These are phyloP conservation scores for Camellia oleifera DNA, from an alignment of 179 eudicot species.

Conservation along the genomic window DNA sequence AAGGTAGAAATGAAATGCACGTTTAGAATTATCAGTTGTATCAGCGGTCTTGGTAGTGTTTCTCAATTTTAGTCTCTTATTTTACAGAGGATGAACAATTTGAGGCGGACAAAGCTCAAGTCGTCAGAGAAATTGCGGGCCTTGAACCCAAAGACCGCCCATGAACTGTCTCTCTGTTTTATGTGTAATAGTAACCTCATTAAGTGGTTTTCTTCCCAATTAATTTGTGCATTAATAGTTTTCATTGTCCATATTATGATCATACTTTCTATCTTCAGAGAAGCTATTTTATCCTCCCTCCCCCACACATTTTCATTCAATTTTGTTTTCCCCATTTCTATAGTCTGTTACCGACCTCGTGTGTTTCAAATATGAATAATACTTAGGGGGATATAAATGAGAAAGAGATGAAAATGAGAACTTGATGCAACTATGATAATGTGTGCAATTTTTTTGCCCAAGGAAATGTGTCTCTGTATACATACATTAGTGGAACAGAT, in stretches of 20 bases:
- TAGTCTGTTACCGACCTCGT: neutral
- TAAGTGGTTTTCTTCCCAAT: neutral
- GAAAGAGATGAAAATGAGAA: neutral
- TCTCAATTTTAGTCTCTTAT: slow-evolving; percentile 13
- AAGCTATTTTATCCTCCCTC: neutral
- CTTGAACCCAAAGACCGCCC: slow-evolving; percentile 52
- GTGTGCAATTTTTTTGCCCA: neutral
- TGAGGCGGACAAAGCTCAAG: slow-evolving; percentile 76
- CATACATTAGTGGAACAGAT: too few relatives aligned
- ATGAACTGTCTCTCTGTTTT: slow-evolving; percentile 23
- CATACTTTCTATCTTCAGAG: neutral
- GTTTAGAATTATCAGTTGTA: neutral
- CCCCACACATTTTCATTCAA: neutral
- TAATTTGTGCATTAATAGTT: neutral
- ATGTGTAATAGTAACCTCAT: neutral
- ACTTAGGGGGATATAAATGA: neutral
- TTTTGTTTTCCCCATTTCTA: neutral
- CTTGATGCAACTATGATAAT: neutral
- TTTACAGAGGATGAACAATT: slow-evolving; percentile 75
- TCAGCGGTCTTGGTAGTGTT: neutral
- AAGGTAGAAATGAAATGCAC: slow-evolving; percentile 41
- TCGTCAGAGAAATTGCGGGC: slow-evolving; percentile 66
- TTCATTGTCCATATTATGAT: neutral
- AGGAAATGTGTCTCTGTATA: too few relatives aligned
- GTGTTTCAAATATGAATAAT: neutral